Conservation (phyloP, 768 basidiomycete species). For the Boletus huronensis region DNA sequence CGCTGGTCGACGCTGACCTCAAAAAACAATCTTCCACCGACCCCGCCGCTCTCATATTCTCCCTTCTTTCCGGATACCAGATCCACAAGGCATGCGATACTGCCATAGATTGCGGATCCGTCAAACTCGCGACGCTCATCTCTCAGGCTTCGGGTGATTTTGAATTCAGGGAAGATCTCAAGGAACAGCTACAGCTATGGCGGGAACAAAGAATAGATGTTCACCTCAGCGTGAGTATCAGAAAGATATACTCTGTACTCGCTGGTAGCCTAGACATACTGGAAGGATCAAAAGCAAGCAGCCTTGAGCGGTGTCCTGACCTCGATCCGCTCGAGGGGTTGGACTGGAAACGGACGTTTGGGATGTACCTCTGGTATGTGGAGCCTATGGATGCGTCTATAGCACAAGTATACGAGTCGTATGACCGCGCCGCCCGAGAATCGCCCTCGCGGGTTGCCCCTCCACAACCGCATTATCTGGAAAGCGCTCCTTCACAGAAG, state of each 20-base stretch:
- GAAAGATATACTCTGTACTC: conserved; percentile 80
- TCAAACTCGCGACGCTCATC: conserved; percentile 85
- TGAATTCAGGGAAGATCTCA: conserved; percentile 68
- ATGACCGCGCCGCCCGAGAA: conserved; percentile 43
- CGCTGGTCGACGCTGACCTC: conserved; percentile 70
- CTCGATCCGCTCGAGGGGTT: conserved; percentile 65
- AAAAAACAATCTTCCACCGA: conserved; percentile 43
- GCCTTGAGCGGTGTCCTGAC: conserved; percentile 50
- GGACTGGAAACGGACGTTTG: conserved; percentile 95
- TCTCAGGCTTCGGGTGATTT: conserved; percentile 82
- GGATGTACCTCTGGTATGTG: conserved; percentile 87
- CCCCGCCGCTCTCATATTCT: conserved; percentile 59
- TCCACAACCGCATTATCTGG: conserved; percentile 59
- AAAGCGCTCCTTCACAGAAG: conserved; percentile 24
- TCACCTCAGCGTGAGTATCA: conserved; percentile 62
- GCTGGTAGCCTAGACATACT: conserved; percentile 69
- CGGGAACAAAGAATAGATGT: conserved; percentile 67
- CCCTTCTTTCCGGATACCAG: conserved; percentile 83
- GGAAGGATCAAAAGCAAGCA: conserved; percentile 50
- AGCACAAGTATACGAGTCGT: conserved; percentile 62
- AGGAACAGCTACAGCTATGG: conserved; percentile 80
- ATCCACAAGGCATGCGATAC: conserved; percentile 75
- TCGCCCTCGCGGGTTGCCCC: conserved; percentile 42
- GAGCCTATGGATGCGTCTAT: conserved; percentile 68
- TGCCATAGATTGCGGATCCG: conserved; percentile 70